Conservation (phyloP, 768 basidiomycete species). For the Phallus indusiatus region DNA sequence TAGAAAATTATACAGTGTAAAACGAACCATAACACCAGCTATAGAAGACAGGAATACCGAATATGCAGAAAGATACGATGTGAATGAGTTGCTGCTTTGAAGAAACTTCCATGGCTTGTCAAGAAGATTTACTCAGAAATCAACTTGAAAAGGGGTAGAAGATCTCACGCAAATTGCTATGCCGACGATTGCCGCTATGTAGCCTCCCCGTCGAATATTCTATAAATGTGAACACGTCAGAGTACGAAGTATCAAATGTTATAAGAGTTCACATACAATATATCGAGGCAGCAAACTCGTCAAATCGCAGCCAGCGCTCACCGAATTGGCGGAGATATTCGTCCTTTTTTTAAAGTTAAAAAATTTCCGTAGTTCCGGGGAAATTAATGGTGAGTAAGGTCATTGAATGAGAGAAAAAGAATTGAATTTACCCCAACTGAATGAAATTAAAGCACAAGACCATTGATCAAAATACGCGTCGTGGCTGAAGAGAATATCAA, state of each 20-base stretch:
- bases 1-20: neutral
- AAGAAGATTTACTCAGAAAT: neutral
- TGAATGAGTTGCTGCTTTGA: constrained; percentile 64
- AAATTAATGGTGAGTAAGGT: neutral
- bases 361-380: neutral
- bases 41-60: constrained; percentile 76
- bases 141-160: neutral
- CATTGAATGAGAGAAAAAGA: neutral
- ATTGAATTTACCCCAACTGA: neutral
- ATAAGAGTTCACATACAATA: constrained; percentile 37
- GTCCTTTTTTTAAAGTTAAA: constrained; percentile 33
- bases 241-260: neutral
- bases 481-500: neutral
- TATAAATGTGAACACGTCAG: constrained; percentile 17
- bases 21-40: constrained; percentile 64
- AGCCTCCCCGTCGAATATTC: constrained; percentile 82
- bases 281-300: constrained; percentile 71
- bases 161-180: constrained; percentile 43
- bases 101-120: constrained; percentile 58
- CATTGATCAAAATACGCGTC: neutral
- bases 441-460: neutral
- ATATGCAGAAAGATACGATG: constrained; percentile 75
- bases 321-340: constrained; percentile 75
- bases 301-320: constrained; percentile 76
- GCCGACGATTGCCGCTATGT: constrained; percentile 70